These are phyloP conservation scores for Pseudonitzschia multiseries DNA, from an alignment of 108 stramenopile genomes.

Conservation along the genomic window DNA sequence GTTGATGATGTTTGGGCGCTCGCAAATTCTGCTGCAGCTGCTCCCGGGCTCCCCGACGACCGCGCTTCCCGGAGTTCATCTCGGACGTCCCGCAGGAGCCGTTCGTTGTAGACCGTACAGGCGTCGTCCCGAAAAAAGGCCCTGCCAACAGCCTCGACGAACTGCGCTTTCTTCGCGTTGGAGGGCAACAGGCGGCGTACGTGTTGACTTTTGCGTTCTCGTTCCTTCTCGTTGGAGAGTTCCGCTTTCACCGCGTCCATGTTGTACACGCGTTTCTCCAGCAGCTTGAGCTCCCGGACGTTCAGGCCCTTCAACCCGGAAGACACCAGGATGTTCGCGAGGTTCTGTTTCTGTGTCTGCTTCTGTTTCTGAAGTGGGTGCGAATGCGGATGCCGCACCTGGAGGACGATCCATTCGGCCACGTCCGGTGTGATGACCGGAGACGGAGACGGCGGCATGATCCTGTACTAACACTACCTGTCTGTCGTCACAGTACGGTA, in stretches of 20 bases:
- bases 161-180: conserved; percentile 13
- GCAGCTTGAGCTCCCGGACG: not conserved
- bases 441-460: not conserved
- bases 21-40: no score
- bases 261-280: not conserved
- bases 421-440: not conserved
- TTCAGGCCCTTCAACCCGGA: not conserved
- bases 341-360: no score
- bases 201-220: not conserved
- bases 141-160: not conserved
- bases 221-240: not conserved
- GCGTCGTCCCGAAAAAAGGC: not conserved
- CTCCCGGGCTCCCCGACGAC: not conserved
- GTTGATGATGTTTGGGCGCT: no score
- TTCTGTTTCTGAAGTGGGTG: no score
- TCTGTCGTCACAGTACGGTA: no score
- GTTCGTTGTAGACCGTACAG: not conserved
- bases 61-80: not conserved
- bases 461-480: no score
- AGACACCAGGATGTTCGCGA: no score
- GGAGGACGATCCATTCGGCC: not conserved
- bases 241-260: not conserved
- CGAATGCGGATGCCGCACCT: not conserved
- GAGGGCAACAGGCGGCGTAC: not conserved
- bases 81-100: not conserved